Evolutionary conservation across 805 yeast genomes (phyloP).

Genomic region (Starmerella gropengiesseri): DNA sequence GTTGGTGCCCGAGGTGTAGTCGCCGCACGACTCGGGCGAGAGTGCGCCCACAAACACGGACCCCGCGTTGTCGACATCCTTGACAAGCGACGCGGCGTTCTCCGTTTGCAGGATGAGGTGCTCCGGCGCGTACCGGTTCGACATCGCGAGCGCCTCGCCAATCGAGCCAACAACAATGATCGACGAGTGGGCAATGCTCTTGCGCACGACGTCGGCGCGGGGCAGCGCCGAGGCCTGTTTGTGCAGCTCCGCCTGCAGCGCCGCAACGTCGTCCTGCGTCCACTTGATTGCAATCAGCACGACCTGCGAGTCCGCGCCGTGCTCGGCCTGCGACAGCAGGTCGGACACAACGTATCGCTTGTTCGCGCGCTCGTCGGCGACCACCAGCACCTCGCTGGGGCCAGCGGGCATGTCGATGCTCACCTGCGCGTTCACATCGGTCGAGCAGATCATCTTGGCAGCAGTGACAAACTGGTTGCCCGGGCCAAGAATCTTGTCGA

Average conservation of each 20-base stretch:
- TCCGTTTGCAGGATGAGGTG: constrained; percentile 87
- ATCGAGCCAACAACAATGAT: constrained; percentile 57
- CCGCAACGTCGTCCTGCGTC: constrained; percentile 46
- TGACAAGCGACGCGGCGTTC: constrained; percentile 62
- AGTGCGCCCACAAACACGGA: constrained; percentile 92
- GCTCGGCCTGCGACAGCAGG: constrained; percentile 95
- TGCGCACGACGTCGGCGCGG: constrained; percentile 83
- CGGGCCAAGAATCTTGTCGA: constrained; percentile 95
- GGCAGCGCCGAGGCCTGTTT: constrained; percentile 76
- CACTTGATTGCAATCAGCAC: constrained; percentile 75
- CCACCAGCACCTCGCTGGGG: constrained; percentile 91
- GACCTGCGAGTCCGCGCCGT: constrained; percentile 96
- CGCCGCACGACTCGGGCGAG: constrained; percentile 98
- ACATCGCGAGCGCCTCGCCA: constrained; percentile 75
- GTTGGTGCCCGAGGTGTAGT: constrained; percentile 95
- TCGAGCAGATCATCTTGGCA: constrained; percentile 94
- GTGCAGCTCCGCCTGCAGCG: constrained; percentile 72
- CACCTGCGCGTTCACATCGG: constrained; percentile 88
- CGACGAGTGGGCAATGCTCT: constrained; percentile 85
- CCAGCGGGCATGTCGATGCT: constrained; percentile 99
- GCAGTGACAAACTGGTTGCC: constrained; percentile 99
- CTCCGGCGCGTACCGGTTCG: constrained; percentile 93
- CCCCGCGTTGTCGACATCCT: constrained; percentile 81
- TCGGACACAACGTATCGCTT: constrained; percentile 97
- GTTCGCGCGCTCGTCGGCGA: constrained; percentile 79